Conservation (phyloP, 176 grass and related monocot species). For the Secale cereale region DNA sequence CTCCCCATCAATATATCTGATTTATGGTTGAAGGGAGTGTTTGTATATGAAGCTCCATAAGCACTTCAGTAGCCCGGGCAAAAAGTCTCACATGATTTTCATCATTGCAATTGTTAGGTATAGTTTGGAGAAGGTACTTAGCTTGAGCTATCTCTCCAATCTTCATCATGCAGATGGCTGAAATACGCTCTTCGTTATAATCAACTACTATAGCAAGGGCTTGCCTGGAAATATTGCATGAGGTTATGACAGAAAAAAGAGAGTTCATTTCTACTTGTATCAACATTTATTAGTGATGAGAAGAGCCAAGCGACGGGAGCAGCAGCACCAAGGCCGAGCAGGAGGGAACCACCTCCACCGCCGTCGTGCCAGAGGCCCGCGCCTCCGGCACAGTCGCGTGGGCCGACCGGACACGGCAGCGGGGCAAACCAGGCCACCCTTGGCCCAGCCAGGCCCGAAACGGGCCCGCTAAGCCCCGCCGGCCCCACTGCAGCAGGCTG, state of each 20-base stretch:
- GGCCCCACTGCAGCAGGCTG: no score
- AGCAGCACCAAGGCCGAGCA: no score
- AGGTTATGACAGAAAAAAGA: neutral
- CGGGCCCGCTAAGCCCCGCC: no score
- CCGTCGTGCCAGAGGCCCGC: no score
- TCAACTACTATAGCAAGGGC: constrained; percentile 54
- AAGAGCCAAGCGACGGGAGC: no score
- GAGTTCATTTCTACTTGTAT: neutral
- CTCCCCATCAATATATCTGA: constrained; percentile 26
- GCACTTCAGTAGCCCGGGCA: constrained; percentile 33
- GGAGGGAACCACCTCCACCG: no score
- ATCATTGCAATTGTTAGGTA: constrained; percentile 36
- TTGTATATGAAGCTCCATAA: constrained; percentile 36
- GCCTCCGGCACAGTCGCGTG: no score
- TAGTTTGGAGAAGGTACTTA: constrained; percentile 43
- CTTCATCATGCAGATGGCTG: constrained; percentile 61
- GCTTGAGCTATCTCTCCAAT: constrained; percentile 52
- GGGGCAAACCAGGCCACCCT: no score
- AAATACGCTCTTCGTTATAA: constrained; percentile 61
- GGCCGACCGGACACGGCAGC: no score
- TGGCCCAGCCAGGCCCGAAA: no score
- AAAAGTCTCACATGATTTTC: constrained; percentile 47
- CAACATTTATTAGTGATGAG: neutral
- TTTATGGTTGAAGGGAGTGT: constrained; percentile 35
- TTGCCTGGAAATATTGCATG: constrained; percentile 38